Evolutionary conservation across 495 filamentous ascomycete species (phyloP).

Genomic region (Talaromyces borbonicus): DNA sequence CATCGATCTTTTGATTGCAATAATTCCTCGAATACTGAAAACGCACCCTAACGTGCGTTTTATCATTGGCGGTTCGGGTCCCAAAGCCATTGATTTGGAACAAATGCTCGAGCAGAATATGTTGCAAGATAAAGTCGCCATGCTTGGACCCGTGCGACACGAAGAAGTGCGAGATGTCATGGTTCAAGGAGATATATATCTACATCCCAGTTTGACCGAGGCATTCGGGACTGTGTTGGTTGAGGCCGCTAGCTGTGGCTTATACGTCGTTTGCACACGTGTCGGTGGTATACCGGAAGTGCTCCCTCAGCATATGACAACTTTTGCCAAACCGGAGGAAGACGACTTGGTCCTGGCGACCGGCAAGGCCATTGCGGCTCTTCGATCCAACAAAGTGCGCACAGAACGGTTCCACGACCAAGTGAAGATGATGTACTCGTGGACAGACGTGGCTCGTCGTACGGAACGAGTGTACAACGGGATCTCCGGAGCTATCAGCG

Average conservation of each 20-base stretch:
- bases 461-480: constrained; percentile 94
- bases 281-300: constrained; percentile 97
- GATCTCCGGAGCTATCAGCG: constrained; percentile 71
- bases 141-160: constrained; percentile 85
- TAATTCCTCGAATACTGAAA: constrained; percentile 83
- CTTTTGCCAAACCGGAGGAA: constrained; percentile 86
- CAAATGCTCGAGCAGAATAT: constrained; percentile 96
- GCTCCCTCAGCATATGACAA: constrained; percentile 85
- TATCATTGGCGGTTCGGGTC: constrained; percentile 90
- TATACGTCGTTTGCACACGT: constrained; percentile 93
- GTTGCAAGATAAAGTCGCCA: constrained; percentile 86
- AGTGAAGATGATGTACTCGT: constrained; percentile 96
- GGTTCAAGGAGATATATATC: constrained; percentile 92
- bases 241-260: constrained; percentile 86
- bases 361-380: constrained; percentile 64
- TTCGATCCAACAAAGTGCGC: constrained; percentile 74
- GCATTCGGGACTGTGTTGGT: constrained; percentile 97
- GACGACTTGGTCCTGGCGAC: constrained; percentile 82
- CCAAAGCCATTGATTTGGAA: constrained; percentile 93
- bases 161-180: constrained; percentile 98
- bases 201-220: constrained; percentile 90
- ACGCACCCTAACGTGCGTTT: constrained; percentile 89
- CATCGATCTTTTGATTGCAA: constrained; percentile 87
- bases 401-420: constrained; percentile 94
- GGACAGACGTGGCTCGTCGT: constrained; percentile 86